A percentile compares a stretch with the other conserved stretches of the same genome.
phyloP scores from a whole-genome alignment of 371 early-diverging fungal species.

The Apophysomyces ossiformis region DNA sequence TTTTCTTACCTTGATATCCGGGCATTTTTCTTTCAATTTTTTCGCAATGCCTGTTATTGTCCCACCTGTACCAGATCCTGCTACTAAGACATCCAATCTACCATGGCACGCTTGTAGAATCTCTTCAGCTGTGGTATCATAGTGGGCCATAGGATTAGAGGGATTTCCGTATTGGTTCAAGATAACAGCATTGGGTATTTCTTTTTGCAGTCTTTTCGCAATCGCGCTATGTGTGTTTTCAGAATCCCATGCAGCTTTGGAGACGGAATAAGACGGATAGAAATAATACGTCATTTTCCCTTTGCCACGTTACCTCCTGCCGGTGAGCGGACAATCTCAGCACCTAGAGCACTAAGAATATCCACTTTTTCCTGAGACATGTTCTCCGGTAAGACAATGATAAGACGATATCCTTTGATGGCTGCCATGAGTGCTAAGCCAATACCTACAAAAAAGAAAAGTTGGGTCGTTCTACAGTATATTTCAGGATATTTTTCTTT shows the following conservation, averaged over 20 bases:
- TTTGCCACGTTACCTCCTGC: slow-evolving; percentile 66
- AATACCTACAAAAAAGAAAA: slow-evolving; percentile 56
- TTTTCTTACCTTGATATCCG: slow-evolving; percentile 71
- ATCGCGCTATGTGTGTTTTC: slow-evolving; percentile 97
- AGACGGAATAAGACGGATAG: too few species aligned
- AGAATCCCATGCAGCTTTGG: slow-evolving; percentile 91
- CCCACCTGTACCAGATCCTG: slow-evolving; percentile 97
- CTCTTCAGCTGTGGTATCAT: slow-evolving; percentile 91
- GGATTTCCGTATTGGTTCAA: slow-evolving; percentile 94
- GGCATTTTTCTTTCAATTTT: slow-evolving; percentile 92
- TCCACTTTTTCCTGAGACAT: slow-evolving; percentile 98
- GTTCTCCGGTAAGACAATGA: slow-evolving; percentile 97
- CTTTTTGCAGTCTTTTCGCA: slow-evolving; percentile 87
- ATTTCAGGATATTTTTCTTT: not conserved
- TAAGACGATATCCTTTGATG: slow-evolving; percentile 94
- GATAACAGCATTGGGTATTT: slow-evolving; percentile 94
- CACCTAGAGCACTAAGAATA: slow-evolving; percentile 94
- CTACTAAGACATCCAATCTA: slow-evolving; percentile 95
- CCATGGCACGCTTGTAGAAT: slow-evolving; percentile 84
- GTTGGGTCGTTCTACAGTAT: not conserved
- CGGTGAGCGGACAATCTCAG: slow-evolving; percentile 97
- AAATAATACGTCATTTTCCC: too few species aligned
- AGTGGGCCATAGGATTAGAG: slow-evolving; percentile 97
- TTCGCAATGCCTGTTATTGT: slow-evolving; percentile 95
- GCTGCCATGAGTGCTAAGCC: slow-evolving; percentile 93